Percentiles rank a stretch among this genome's conserved stretches.
phyloP scores from a whole-genome alignment of 202 grass and related monocot genomes.

The Zoysia matrella region DNA sequence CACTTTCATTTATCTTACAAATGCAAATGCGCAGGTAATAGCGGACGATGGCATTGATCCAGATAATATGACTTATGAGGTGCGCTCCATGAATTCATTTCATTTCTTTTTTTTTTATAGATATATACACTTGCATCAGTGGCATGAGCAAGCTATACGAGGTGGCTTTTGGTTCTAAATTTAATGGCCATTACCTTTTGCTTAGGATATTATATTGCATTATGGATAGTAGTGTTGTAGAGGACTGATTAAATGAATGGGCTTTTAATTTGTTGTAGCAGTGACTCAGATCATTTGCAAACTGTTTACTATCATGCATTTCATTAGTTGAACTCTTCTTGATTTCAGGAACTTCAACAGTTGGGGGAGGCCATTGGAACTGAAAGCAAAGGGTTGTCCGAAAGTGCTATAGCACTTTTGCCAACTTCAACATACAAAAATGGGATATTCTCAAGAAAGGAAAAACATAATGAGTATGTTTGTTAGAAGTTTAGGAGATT shows the following conservation, averaged over 20 bases:
- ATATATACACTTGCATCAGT: slow-evolving; percentile 10
- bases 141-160: neutral
- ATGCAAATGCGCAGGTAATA: slow-evolving; percentile 50
- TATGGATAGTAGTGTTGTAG: neutral
- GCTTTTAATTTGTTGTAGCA: neutral
- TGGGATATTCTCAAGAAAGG: slow-evolving; percentile 83
- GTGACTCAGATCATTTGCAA: neutral
- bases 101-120: neutral
- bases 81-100: slow-evolving; percentile 35
- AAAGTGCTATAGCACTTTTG: slow-evolving; percentile 61
- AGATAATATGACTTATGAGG: slow-evolving; percentile 97
- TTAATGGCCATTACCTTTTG: neutral
- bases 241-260: neutral
- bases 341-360: slow-evolving; percentile 87
- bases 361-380: slow-evolving; percentile 85
- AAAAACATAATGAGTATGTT: slow-evolving; percentile 87
- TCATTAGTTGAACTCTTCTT: slow-evolving; percentile 33
- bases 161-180: slow-evolving; percentile 23
- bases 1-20: slow-evolving; percentile 37
- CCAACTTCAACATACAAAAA: slow-evolving; percentile 70
- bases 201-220: neutral
- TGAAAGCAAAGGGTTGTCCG: slow-evolving; percentile 82
- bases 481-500: slow-evolving; percentile 1
- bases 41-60: slow-evolving; percentile 68
- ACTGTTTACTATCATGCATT: slow-evolving; percentile 3